Base-by-base conservation (phyloP, 2,329 filamentous ascomycete species). In the Exophiala calicioides region DNA sequence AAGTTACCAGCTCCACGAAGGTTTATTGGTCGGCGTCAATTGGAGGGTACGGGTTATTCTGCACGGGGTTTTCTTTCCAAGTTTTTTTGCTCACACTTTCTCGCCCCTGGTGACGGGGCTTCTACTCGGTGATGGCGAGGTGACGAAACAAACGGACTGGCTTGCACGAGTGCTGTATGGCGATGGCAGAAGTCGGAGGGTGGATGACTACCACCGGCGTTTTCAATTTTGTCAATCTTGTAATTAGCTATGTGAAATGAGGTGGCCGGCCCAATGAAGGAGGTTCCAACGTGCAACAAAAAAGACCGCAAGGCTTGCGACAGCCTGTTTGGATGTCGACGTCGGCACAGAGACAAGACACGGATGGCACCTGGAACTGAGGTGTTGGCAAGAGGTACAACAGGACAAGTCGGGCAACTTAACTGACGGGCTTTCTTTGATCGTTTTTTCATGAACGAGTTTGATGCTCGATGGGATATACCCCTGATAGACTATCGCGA, bases 161-260 rank as follows among this genome's bases (percentile, higher is more conserved):
- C 21, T 44, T 42, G 50, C 31, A 24, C 21, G 36, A 29, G 30
- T 23, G 36, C 30, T 47, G 43, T 39, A 47, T 47, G 21, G 48
- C 38, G 32, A 18, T 29, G n/a, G n/a, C n/a, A n/a, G 35, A 31
- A 42, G 33, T 16, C 8, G 23, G 26, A 9, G 34, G 37, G 32
- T 19, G 37, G 38, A 36, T 35, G 43, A 33, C 19, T 40, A 40
- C 32, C 29, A 19, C n/a, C 26, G 40, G 29, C 26, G 36, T 48
- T 32, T 44, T 35, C 38, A 40, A 20, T 13, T 46, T 23, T 26
- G 30, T 45, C 34, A 41, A 40, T 47, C 38, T 50, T 53, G 47
- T 53, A 53, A 49, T 53, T 50, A 50, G 51, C 47, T 44, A 50
- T 50, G 46, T 50, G 51, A 44, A 50, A 53, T 27, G 51, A 50